Evolutionary conservation across 345 rosid genomes (phyloP).

Genomic region (Microcos paniculata): DNA sequence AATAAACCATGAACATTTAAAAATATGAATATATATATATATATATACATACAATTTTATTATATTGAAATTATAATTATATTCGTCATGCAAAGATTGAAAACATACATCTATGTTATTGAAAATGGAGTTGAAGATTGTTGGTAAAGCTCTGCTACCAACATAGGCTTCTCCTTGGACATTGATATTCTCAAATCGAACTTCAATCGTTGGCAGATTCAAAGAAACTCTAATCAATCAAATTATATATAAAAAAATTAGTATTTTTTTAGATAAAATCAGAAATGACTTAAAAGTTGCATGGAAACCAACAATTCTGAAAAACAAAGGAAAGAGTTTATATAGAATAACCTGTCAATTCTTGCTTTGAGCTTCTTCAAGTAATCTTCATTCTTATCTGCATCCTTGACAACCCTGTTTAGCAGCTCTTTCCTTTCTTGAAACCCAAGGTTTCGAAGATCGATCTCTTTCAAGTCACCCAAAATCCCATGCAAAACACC

Average conservation of each 20-base stretch:
- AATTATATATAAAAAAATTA: conserved; percentile 1
- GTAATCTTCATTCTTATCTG: conserved; percentile 38
- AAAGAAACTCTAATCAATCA: conserved; percentile 2
- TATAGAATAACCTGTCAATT: conserved; percentile 31
- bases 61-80: too few relatives aligned
- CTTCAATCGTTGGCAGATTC: conserved; percentile 42
- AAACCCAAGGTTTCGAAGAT: conserved; percentile 29
- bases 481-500: conserved; percentile 30
- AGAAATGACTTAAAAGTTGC: not conserved
- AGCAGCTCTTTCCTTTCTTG: conserved; percentile 35
- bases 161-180: conserved; percentile 35
- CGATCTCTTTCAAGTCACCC: conserved; percentile 40
- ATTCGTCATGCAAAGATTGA: too few relatives aligned
- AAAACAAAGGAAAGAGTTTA: not conserved
- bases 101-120: conserved; percentile 29
- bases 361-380: conserved; percentile 37
- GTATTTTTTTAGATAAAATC: not conserved
- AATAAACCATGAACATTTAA: not conserved
- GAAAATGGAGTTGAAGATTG: conserved; percentile 30
- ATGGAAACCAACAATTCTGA: too few relatives aligned
- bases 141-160: conserved; percentile 43
- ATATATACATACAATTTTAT: too few relatives aligned
- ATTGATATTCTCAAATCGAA: conserved; percentile 40
- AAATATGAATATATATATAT: too few relatives aligned
- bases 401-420: conserved; percentile 26